These are phyloP conservation scores for Pestalotiopsis sp. DNA, from an alignment of 2,329 filamentous ascomycete species.

Conservation along the genomic window DNA sequence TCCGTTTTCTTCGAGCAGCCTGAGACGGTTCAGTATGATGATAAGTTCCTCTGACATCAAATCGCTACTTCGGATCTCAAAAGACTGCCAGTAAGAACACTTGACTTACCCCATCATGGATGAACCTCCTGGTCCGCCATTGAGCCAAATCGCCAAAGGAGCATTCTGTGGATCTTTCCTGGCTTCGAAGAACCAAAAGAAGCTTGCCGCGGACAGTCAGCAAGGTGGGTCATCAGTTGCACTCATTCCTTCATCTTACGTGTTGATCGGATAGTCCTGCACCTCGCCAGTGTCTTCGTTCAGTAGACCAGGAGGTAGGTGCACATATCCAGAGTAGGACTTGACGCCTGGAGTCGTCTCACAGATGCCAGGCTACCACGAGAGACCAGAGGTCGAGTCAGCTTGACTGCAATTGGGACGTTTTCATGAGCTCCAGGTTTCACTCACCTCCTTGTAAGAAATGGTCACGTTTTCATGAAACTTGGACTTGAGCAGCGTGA, in stretches of 20 bases:
- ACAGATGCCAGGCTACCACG: slow-evolving; percentile 53
- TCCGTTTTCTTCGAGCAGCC: slow-evolving; percentile 53
- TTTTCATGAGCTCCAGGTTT: not conserved
- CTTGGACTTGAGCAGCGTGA: slow-evolving; percentile 57
- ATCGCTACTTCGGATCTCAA: no score
- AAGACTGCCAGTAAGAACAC: no score
- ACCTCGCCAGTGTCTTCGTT: slow-evolving; percentile 47
- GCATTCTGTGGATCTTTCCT: slow-evolving; percentile 32
- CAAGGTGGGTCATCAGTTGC: slow-evolving; percentile 39
- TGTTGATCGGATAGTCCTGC: slow-evolving; percentile 47
- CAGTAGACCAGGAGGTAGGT: slow-evolving; percentile 46
- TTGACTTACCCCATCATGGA: slow-evolving; percentile 47
- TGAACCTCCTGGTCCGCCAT: slow-evolving; percentile 60
- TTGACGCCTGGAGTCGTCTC: slow-evolving; percentile 58
- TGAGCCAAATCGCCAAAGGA: slow-evolving; percentile 58
- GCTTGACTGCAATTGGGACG: no score
- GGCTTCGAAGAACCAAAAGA: slow-evolving; percentile 41
- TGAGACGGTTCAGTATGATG: not conserved
- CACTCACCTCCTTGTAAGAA: slow-evolving; percentile 54
- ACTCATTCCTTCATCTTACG: slow-evolving; percentile 34
- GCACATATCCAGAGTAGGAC: slow-evolving; percentile 65
- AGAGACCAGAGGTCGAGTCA: not conserved
- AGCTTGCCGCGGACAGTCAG: slow-evolving; percentile 40
- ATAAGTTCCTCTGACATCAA: no score
- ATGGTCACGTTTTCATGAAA: slow-evolving; percentile 62